Conservation (phyloP, 1,284 basidiomycete species). For the Ustilago vetiveriae region DNA sequence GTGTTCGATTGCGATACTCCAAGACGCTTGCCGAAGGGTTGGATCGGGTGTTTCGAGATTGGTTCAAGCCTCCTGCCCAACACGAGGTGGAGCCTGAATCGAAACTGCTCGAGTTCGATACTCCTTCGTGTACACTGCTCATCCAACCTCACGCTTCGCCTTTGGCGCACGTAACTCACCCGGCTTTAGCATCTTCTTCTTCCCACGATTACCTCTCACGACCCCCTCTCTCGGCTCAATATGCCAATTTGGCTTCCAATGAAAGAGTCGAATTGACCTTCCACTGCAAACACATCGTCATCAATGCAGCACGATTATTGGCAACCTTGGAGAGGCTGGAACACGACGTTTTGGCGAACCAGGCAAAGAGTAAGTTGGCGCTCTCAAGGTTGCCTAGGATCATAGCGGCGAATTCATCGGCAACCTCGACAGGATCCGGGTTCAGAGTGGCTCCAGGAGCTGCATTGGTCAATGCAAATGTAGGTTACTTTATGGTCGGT, state of each 20-base stretch:
- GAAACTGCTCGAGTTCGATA: slow-evolving; percentile 47
- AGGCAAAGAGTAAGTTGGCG: slow-evolving; percentile 12
- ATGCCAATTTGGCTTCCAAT: slow-evolving; percentile 17
- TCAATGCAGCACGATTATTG: slow-evolving; percentile 47
- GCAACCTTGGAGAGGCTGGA: slow-evolving; percentile 45
- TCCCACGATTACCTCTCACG: slow-evolving; percentile 51
- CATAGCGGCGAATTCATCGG: slow-evolving; percentile 1
- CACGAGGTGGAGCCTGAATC: slow-evolving; percentile 5
- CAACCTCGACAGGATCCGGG: too few species aligned
- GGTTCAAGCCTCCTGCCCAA: slow-evolving; percentile 27
- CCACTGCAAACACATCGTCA: slow-evolving; percentile 38
- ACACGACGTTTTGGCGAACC: slow-evolving; percentile 33
- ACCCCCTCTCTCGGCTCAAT: slow-evolving; percentile 30
- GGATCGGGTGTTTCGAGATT: slow-evolving; percentile 55
- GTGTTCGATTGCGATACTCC: slow-evolving; percentile 39
- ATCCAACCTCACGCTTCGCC: slow-evolving; percentile 52
- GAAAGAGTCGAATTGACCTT: slow-evolving; percentile 49
- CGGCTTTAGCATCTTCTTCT: slow-evolving; percentile 26
- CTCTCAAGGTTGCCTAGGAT: slow-evolving; percentile 16
- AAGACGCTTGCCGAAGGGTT: slow-evolving; percentile 52
- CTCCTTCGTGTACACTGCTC: slow-evolving; percentile 35
- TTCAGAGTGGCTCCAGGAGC: not conserved
- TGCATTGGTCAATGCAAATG: slow-evolving; percentile 1
- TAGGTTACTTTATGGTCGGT: slow-evolving; percentile 20
- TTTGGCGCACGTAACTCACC: slow-evolving; percentile 23